Evolutionary conservation across 805 yeast species (phyloP).

Genomic region (Maudiozyma turicensis): DNA sequence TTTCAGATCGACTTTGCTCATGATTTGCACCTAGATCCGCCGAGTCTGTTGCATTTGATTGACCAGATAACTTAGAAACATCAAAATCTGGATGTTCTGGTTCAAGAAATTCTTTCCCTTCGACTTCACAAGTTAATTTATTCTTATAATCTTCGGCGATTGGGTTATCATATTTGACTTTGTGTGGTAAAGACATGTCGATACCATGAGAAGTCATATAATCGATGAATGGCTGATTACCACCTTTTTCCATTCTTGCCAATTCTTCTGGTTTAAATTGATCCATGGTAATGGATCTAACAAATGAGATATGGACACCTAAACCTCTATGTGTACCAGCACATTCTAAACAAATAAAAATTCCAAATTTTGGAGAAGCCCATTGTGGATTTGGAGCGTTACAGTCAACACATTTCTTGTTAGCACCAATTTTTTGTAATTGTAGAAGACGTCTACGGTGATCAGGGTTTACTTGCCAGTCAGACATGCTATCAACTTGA

Average conservation of each 20-base stretch:
- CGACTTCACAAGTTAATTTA: conserved; percentile 62
- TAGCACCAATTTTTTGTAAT: conserved; percentile 71
- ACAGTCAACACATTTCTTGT: conserved; percentile 90
- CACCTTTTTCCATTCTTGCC: conserved; percentile 86
- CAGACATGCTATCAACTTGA: conserved; percentile 31
- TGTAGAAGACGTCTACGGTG: conserved; percentile 69
- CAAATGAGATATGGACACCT: conserved; percentile 95
- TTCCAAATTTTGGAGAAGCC: conserved; percentile 98
- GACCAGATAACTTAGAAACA: conserved; percentile 12
- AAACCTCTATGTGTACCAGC: conserved; percentile 94
- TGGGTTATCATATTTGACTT: conserved; percentile 71
- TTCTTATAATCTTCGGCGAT: conserved; percentile 94
- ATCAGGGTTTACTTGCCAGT: conserved; percentile 91
- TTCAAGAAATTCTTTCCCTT: conserved; percentile 60
- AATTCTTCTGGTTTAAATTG: conserved; percentile 93
- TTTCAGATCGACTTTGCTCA: conserved; percentile 8
- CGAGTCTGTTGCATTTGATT: neutral
- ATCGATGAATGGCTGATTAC: conserved; percentile 64
- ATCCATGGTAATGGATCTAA: conserved; percentile 95
- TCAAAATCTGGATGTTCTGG: conserved; percentile 45
- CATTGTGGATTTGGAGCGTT: conserved; percentile 95
- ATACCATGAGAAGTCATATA: conserved; percentile 69
- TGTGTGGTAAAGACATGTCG: conserved; percentile 52
- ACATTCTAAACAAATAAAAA: conserved; percentile 93
- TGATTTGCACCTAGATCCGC: neutral